These are phyloP conservation scores for Ophiostoma pallidulum DNA, from an alignment of 2,329 filamentous ascomycete genomes.

Conservation along the genomic window DNA sequence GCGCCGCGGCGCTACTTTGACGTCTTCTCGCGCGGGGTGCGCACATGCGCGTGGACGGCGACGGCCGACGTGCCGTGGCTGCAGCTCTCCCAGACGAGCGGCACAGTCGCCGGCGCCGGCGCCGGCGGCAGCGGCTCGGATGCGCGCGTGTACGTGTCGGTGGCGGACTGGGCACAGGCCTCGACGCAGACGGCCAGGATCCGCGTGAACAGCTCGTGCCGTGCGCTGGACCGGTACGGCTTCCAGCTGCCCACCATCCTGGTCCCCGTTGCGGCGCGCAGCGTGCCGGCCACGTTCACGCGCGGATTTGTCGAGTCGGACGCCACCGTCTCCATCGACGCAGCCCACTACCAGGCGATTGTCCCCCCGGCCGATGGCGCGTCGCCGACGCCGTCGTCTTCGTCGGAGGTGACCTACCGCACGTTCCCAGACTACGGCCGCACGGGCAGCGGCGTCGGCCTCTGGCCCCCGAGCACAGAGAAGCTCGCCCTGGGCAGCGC, in stretches of 20 bases:
- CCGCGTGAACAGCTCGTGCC: slow-evolving; percentile 40
- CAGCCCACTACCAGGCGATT: slow-evolving; percentile 39
- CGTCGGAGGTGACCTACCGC: no score
- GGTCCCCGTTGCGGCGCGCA: slow-evolving; percentile 43
- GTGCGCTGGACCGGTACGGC: slow-evolving; percentile 32
- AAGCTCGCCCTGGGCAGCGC: slow-evolving; percentile 39
- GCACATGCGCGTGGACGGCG: slow-evolving; percentile 43
- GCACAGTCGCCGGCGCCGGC: no score
- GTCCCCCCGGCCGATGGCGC: slow-evolving; percentile 21
- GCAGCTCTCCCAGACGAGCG: slow-evolving; percentile 38
- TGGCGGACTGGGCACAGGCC: slow-evolving; percentile 42
- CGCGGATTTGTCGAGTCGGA: slow-evolving; percentile 55
- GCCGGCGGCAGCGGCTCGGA: slow-evolving; percentile 41
- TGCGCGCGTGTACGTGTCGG: slow-evolving; percentile 41
- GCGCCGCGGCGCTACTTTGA: slow-evolving; percentile 50
- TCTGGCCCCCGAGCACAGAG: slow-evolving; percentile 42
- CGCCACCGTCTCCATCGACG: slow-evolving; percentile 45
- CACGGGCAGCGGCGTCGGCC: slow-evolving; percentile 47
- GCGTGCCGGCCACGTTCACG: slow-evolving; percentile 41
- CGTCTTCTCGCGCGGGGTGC: slow-evolving; percentile 49
- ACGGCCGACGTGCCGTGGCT: slow-evolving; percentile 41
- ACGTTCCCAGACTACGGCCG: slow-evolving; percentile 47
- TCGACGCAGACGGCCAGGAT: slow-evolving; percentile 40
- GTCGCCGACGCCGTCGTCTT: slow-evolving; percentile 22
- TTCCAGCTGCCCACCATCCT: slow-evolving; percentile 36